phyloP scores from a whole-genome alignment of 2,329 filamentous ascomycete species.

The Penicillium sp. region DNA sequence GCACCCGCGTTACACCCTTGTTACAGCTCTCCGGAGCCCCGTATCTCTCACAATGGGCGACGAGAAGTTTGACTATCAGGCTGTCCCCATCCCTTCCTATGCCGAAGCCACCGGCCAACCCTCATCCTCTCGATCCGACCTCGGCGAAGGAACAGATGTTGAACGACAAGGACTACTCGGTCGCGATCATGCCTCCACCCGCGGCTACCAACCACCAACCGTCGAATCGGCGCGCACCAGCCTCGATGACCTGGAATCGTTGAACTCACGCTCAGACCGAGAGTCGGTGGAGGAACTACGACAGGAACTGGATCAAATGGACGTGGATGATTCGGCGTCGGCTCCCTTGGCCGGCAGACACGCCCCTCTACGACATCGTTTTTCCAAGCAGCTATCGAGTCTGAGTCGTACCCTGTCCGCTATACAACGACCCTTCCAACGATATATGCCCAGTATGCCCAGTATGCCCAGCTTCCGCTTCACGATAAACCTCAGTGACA shows the following conservation, averaged over 20 bases:
- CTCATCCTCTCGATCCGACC: conserved; percentile 22
- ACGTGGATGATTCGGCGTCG: conserved; percentile 66
- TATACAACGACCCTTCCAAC: conserved; percentile 52
- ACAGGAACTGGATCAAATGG: conserved; percentile 84
- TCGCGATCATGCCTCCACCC: conserved; percentile 38
- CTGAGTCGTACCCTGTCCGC: conserved; percentile 58
- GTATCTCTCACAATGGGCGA: conserved; percentile 42
- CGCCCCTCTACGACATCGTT: conserved; percentile 46
- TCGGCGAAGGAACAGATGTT: conserved; percentile 45
- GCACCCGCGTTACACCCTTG: conserved; percentile 28
- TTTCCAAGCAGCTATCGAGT: conserved; percentile 57
- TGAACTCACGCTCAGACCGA: conserved; percentile 52
- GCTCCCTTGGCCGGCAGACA: conserved; percentile 27
- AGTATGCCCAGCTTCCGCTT: conserved; percentile 29
- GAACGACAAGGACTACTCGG: conserved; percentile 37
- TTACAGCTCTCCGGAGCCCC: conserved; percentile 34
- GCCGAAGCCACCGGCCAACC: conserved; percentile 62
- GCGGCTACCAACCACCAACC: conserved; percentile 73
- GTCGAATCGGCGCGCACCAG: conserved; percentile 73
- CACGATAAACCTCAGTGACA: conserved; percentile 37
- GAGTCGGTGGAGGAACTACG: conserved; percentile 64
- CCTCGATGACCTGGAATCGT: conserved; percentile 55
- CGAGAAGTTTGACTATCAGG: conserved; percentile 58
- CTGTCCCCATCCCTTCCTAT: conserved; percentile 74
- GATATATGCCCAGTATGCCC: conserved; percentile 38